A percentile compares a stretch with the other conserved stretches of the same genome.
Conservation (phyloP, 495 filamentous ascomycete species). For the Penicillium nucicola region DNA sequence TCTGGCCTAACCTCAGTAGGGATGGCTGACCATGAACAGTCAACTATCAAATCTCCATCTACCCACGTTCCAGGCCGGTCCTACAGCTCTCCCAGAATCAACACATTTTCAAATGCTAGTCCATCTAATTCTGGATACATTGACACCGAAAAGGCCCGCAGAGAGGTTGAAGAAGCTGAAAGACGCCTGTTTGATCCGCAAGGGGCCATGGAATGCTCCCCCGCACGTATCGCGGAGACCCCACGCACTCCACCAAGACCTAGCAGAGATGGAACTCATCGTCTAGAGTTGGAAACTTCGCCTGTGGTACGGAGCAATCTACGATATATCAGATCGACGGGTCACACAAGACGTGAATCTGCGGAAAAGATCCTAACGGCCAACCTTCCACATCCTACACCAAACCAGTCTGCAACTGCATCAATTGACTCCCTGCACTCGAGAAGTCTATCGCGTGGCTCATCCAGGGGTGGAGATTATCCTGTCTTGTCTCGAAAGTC, state of each 20-base stretch:
- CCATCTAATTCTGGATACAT: conserved; percentile 22
- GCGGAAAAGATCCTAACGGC: conserved; percentile 24
- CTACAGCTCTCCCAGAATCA: conserved; percentile 60
- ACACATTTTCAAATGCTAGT: conserved; percentile 56
- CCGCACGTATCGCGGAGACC: neutral
- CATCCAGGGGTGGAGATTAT: conserved; percentile 40
- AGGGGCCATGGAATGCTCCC: neutral
- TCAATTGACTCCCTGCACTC: conserved; percentile 41
- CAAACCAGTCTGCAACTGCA: conserved; percentile 26
- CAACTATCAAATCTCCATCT: neutral
- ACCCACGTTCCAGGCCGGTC: conserved; percentile 36
- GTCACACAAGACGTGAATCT: conserved; percentile 44
- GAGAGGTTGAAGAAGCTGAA: conserved; percentile 25
- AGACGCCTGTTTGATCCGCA: conserved; percentile 16
- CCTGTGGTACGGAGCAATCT: conserved; percentile 80
- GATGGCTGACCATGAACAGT: neutral
- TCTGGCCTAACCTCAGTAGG: neutral
- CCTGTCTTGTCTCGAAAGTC: conserved; percentile 30
- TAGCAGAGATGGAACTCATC: conserved; percentile 76
- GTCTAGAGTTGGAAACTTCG: conserved; percentile 58
- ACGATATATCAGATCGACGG: conserved; percentile 36
- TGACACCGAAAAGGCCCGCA: conserved; percentile 21
- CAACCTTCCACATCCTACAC: conserved; percentile 8
- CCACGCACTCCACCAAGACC: conserved; percentile 51
- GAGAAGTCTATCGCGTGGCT: conserved; percentile 30